Conservation (phyloP, 192 early-diverging fungal genomes). For the Gryganskiella cystojenkinii region DNA sequence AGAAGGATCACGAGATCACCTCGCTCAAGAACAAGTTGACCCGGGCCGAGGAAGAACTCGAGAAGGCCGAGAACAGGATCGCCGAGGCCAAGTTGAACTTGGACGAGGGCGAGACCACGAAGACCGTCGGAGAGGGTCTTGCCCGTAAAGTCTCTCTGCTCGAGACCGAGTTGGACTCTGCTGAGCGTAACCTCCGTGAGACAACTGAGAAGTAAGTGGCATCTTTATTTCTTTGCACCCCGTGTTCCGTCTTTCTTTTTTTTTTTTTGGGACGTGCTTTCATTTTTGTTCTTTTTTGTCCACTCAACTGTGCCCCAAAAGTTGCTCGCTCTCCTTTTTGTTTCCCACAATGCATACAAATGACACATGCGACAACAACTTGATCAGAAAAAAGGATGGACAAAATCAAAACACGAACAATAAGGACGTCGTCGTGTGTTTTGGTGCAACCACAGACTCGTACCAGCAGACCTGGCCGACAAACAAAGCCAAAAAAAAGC, state of each 20-base stretch:
- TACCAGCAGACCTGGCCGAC: no score
- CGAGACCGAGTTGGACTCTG: slow-evolving; percentile 41
- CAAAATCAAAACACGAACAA: no score
- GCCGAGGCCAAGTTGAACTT: slow-evolving; percentile 51
- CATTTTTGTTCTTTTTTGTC: not conserved
- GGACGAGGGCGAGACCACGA: slow-evolving; percentile 56
- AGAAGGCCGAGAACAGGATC: slow-evolving; percentile 60
- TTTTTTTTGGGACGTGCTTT: not conserved
- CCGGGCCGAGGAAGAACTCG: slow-evolving; percentile 61
- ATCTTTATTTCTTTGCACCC: slow-evolving; percentile 1
- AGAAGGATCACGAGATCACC: slow-evolving; percentile 79
- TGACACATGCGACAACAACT: no score
- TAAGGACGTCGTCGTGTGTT: no score
- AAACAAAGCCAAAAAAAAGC: no score
- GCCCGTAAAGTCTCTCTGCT: slow-evolving; percentile 45
- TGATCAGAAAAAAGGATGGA: no score
- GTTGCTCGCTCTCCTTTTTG: no score
- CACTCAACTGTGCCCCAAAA: no score
- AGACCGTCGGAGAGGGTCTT: slow-evolving; percentile 47
- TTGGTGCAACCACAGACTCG: no score
- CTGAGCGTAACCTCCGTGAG: slow-evolving; percentile 57
- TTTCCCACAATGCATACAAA: no score
- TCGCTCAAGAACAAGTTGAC: slow-evolving; percentile 71
- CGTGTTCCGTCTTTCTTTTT: slow-evolving; percentile 1
- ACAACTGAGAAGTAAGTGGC: slow-evolving; percentile 73